A percentile compares a stretch with the other conserved stretches of the same genome.
These are phyloP conservation scores for Ceratocystis diversiconidia DNA, from an alignment of 2,329 filamentous ascomycete genomes.

Conservation along the genomic window DNA sequence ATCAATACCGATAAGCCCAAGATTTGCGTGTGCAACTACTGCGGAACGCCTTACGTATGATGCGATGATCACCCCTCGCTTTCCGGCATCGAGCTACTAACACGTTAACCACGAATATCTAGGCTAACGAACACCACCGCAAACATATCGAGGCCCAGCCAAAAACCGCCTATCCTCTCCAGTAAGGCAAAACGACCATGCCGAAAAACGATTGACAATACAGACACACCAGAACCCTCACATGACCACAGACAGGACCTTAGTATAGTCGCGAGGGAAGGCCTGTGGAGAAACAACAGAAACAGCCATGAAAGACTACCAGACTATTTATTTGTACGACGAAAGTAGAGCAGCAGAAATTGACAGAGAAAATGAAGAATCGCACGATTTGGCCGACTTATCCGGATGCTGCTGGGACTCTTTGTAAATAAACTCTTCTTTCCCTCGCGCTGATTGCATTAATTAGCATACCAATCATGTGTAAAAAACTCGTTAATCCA, in stretches of 20 bases:
- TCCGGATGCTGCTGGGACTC: neutral
- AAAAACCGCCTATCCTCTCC: constrained; percentile 67
- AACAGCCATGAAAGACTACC: neutral
- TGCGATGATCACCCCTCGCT: constrained; percentile 18
- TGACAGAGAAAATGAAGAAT: too few species aligned
- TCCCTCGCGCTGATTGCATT: neutral
- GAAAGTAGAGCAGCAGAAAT: too few species aligned
- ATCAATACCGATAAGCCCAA: constrained; percentile 98
- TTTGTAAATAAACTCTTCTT: neutral
- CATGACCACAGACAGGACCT: neutral
- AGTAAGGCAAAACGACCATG: constrained; percentile 24
- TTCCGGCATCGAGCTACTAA: neutral
- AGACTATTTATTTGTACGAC: neutral
- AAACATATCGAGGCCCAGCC: constrained; percentile 71
- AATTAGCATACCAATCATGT: too few species aligned
- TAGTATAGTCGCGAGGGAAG: neutral
- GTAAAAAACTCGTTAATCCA: too few species aligned
- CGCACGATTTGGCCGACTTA: too few species aligned
- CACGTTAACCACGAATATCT: constrained; percentile 3
- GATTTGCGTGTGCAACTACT: constrained; percentile 83
- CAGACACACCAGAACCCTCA: neutral
- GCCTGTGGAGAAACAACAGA: neutral
- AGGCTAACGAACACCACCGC: constrained; percentile 87
- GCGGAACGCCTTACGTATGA: constrained; percentile 80
- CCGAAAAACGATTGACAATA: neutral